Conservation (phyloP, 1,139 yeast species). For the Kodamaea alishanica region DNA sequence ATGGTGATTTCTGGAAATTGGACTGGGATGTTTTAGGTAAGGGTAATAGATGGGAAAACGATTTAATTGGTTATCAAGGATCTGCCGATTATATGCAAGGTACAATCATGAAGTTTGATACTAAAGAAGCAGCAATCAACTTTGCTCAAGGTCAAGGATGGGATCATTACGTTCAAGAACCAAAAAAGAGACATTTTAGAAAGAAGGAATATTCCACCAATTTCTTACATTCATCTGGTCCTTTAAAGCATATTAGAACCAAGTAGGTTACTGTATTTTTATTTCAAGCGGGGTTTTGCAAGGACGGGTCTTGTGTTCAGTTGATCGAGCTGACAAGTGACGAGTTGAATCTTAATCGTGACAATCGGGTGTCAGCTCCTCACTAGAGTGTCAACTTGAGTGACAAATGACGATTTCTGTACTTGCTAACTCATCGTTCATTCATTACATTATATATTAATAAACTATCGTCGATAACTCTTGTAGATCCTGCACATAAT, state of each 20-base stretch:
- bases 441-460: too few relatives aligned
- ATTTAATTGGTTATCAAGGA: slow-evolving; percentile 81
- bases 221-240: slow-evolving; percentile 67
- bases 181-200: slow-evolving; percentile 68
- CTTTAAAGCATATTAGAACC: slow-evolving; percentile 79
- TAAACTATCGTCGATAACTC: too few relatives aligned
- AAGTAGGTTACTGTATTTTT: slow-evolving; percentile 39
- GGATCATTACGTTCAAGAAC: slow-evolving; percentile 81
- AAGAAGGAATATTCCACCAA: slow-evolving; percentile 73
- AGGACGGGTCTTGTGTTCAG: neutral
- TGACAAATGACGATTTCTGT: neutral
- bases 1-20: slow-evolving; percentile 62
- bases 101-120: slow-evolving; percentile 70
- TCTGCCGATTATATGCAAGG: slow-evolving; percentile 86
- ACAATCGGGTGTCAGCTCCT: too few relatives aligned
- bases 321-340: neutral
- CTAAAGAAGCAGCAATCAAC: slow-evolving; percentile 71
- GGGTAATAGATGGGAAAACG: slow-evolving; percentile 88
- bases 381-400: too few relatives aligned
- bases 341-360: neutral
- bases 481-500: too few relatives aligned
- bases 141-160: slow-evolving; percentile 86
- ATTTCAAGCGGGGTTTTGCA: neutral
- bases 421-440: too few relatives aligned
- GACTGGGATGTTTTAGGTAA: slow-evolving; percentile 83